These are phyloP conservation scores for Penicillium fimorum DNA, from an alignment of 495 filamentous ascomycete genomes.

Conservation along the genomic window DNA sequence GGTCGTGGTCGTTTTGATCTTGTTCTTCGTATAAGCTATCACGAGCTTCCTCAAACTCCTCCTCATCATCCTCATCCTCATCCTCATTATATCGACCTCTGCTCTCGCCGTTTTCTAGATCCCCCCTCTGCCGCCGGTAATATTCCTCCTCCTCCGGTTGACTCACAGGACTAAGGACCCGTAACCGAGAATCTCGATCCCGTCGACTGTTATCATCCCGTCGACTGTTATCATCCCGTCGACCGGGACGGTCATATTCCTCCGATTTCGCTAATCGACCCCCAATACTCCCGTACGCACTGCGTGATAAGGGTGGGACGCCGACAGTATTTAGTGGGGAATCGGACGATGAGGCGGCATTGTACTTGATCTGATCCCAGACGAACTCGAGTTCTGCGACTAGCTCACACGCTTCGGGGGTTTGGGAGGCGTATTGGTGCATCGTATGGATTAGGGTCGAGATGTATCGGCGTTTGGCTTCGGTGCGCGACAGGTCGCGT, in stretches of 20 bases:
- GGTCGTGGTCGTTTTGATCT: constrained; percentile 25
- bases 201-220: constrained; percentile 4
- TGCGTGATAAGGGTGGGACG: constrained; percentile 36
- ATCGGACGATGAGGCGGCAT: constrained; percentile 62
- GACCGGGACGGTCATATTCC: constrained; percentile 27
- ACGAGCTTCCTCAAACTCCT: constrained; percentile 41
- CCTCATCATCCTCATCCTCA: constrained; percentile 34
- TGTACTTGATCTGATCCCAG: constrained; percentile 95
- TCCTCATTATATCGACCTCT: constrained; percentile 33
- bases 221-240: constrained; percentile 5
- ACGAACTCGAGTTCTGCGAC: constrained; percentile 96
- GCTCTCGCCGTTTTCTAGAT: constrained; percentile 26
- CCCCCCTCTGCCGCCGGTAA: constrained; percentile 41
- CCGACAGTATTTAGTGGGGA: constrained; percentile 40
- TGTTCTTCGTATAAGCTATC: constrained; percentile 40
- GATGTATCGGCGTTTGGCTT: constrained; percentile 93
- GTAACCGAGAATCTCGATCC: constrained; percentile 45
- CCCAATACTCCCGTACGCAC: constrained; percentile 39
- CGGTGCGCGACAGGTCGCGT: constrained; percentile 74
- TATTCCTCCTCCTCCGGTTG: constrained; percentile 64
- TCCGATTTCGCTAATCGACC: constrained; percentile 28
- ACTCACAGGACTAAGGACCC: constrained; percentile 76
- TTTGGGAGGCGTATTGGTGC: constrained; percentile 84
- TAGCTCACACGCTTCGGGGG: constrained; percentile 79
- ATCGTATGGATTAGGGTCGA: constrained; percentile 92